Percentiles rank a stretch among this genome's conserved stretches.
Conservation (phyloP, 1,284 basidiomycete genomes). For the Tremellales sp. region DNA sequence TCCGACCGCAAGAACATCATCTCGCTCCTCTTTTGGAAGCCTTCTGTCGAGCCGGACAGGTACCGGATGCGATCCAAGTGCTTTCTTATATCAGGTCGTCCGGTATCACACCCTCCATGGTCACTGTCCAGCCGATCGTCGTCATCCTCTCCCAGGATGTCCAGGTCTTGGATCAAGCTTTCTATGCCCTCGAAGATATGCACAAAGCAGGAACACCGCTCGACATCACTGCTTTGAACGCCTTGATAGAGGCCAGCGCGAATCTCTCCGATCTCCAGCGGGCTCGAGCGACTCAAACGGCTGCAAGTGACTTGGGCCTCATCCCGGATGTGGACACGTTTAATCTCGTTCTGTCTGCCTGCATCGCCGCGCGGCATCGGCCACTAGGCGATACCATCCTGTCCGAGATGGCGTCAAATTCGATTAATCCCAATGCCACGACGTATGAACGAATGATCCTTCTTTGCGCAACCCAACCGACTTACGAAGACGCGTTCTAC, state of each 20-base stretch:
- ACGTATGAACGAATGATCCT: slow-evolving; percentile 66
- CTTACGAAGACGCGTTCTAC: slow-evolving; percentile 80
- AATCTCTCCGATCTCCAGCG: slow-evolving; percentile 66
- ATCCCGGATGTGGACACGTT: slow-evolving; percentile 63
- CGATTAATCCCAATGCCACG: slow-evolving; percentile 55
- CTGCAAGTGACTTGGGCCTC: slow-evolving; percentile 57
- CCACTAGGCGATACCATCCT: slow-evolving; percentile 40
- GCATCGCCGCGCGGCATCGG: slow-evolving; percentile 48
- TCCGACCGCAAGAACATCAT: slow-evolving; percentile 57
- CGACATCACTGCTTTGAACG: slow-evolving; percentile 61
- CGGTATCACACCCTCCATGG: slow-evolving; percentile 30
- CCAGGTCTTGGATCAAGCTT: slow-evolving; percentile 62
- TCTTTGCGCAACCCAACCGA: slow-evolving; percentile 64
- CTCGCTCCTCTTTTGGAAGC: slow-evolving; percentile 45
- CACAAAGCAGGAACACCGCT: slow-evolving; percentile 55
- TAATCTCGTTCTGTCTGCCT: slow-evolving; percentile 65
- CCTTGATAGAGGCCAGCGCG: slow-evolving; percentile 62
- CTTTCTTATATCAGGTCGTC: slow-evolving; percentile 29
- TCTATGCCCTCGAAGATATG: slow-evolving; percentile 62
- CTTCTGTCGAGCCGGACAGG: slow-evolving; percentile 37
- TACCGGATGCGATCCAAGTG: slow-evolving; percentile 42
- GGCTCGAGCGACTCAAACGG: slow-evolving; percentile 70
- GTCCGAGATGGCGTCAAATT: slow-evolving; percentile 28
- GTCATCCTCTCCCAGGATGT: slow-evolving; percentile 53
- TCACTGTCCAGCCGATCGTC: slow-evolving; percentile 51